These are phyloP conservation scores for Penicillium fimorum DNA, from an alignment of 495 filamentous ascomycete genomes.

Conservation along the genomic window DNA sequence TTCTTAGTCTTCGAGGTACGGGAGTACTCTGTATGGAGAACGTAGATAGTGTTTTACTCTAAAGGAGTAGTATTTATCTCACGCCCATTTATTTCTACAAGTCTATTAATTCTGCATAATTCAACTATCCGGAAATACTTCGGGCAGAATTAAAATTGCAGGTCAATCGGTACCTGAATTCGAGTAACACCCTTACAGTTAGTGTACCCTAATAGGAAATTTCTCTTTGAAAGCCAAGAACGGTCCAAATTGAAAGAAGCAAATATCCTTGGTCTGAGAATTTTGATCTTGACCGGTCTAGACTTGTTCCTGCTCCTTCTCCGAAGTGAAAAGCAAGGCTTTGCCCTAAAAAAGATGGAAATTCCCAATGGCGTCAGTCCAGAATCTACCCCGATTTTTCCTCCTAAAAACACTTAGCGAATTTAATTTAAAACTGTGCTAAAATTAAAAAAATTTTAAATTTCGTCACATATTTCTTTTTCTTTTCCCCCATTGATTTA, in stretches of 20 bases:
- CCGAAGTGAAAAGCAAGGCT: slow-evolving; percentile 17
- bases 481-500: slow-evolving; percentile 11
- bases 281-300: slow-evolving; percentile 32
- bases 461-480: slow-evolving; percentile 10
- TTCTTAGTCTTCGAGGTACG: neutral
- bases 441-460: neutral
- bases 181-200: slow-evolving; percentile 13
- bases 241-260: slow-evolving; percentile 16
- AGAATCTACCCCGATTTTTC: slow-evolving; percentile 3
- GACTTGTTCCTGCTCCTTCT: slow-evolving; percentile 26
- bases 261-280: slow-evolving; percentile 12
- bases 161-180: slow-evolving; percentile 18
- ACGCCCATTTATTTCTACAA: no score
- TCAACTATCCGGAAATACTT: slow-evolving; percentile 2
- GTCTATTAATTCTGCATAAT: neutral
- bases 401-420: neutral
- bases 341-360: slow-evolving; percentile 3
- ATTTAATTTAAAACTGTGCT: neutral
- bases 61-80: neutral
- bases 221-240: slow-evolving; percentile 2
- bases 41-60: neutral
- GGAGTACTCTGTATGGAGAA: neutral
- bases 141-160: slow-evolving; percentile 8
- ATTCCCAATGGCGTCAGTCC: slow-evolving; percentile 22
- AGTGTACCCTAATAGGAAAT: slow-evolving; percentile 19